A percentile compares a stretch with the other conserved stretches of the same genome.
These are phyloP conservation scores for Mentha longifolia DNA, from an alignment of 257 asterid species.

Conservation along the genomic window DNA sequence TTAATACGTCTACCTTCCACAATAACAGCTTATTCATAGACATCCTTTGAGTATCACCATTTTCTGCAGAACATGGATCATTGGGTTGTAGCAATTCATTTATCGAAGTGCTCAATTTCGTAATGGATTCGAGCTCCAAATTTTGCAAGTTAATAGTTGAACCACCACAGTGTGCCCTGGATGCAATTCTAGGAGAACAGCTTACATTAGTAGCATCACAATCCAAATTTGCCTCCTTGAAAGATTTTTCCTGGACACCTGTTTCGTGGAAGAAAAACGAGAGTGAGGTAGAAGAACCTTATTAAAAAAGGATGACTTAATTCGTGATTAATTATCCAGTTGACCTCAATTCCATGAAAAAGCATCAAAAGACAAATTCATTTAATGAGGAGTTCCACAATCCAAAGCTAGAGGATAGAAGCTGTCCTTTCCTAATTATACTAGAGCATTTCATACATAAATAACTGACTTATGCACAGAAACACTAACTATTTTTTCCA, in stretches of 20 bases:
- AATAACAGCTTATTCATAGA: slow-evolving; percentile 67
- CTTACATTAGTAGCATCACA: slow-evolving; percentile 43
- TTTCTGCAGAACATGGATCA: slow-evolving; percentile 54
- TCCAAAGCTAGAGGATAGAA: not conserved
- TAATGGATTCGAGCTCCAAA: slow-evolving; percentile 59
- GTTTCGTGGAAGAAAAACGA: slow-evolving; percentile 31
- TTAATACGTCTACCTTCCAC: slow-evolving; percentile 68
- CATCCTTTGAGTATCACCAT: slow-evolving; percentile 53
- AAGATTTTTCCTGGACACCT: slow-evolving; percentile 63
- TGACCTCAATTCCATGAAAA: not conserved
- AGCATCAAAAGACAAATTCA: not conserved
- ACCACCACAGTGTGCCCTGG: slow-evolving; percentile 47
- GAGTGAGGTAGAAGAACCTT: slow-evolving; percentile 9
- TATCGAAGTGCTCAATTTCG: slow-evolving; percentile 62
- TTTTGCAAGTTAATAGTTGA: slow-evolving; percentile 66
- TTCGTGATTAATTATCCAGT: not conserved
- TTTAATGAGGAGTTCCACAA: not conserved
- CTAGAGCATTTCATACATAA: slow-evolving; percentile 3
- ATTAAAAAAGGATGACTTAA: not conserved
- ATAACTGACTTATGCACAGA: not conserved
- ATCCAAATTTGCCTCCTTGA: slow-evolving; percentile 49
- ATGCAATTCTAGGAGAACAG: slow-evolving; percentile 53
- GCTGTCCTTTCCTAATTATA: not conserved
- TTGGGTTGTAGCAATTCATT: slow-evolving; percentile 59
- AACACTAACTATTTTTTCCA: not conserved